A percentile compares a stretch with the other conserved stretches of the same genome.
Conservation (phyloP, 371 early-diverging fungal species). For the Umbelopsis sp. region DNA sequence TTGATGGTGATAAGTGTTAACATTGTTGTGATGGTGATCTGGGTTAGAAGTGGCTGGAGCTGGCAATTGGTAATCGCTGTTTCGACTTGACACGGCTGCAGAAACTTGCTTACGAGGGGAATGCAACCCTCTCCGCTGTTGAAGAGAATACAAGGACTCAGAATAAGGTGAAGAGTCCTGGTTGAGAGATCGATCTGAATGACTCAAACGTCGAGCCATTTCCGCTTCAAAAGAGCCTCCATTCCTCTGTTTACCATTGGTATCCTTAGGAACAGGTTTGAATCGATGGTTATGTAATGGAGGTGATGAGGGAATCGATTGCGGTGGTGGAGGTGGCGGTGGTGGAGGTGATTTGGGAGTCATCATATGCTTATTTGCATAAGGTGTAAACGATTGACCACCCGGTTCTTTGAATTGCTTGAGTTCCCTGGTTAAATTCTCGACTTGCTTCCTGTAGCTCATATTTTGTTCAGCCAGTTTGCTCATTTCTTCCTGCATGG, state of each 20-base stretch:
- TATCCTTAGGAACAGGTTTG: not conserved
- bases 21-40: not conserved
- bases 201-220: conserved; percentile 5
- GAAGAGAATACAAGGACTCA: conserved; percentile 2
- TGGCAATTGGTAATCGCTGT: not conserved
- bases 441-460: conserved; percentile 1
- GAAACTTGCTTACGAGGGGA: not conserved
- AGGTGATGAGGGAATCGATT: not conserved
- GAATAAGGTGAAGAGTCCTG: not conserved
- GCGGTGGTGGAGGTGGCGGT: not conserved
- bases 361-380: not conserved
- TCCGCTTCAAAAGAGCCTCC: conserved; percentile 1
- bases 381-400: not conserved
- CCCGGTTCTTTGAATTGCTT: not conserved
- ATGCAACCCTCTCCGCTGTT: not conserved
- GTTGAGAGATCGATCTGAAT: not conserved
- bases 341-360: not conserved
- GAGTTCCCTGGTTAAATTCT: conserved; percentile 5
- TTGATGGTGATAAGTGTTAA: not conserved
- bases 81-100: not conserved
- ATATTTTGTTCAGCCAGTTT: conserved; percentile 43
- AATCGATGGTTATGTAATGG: not conserved
- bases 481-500: conserved; percentile 53
- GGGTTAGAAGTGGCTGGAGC: not conserved
- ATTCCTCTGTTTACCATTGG: not conserved